Base-by-base conservation (phyloP, 208 protist genomes). In the Balamuthia mandrillaris region DNA sequence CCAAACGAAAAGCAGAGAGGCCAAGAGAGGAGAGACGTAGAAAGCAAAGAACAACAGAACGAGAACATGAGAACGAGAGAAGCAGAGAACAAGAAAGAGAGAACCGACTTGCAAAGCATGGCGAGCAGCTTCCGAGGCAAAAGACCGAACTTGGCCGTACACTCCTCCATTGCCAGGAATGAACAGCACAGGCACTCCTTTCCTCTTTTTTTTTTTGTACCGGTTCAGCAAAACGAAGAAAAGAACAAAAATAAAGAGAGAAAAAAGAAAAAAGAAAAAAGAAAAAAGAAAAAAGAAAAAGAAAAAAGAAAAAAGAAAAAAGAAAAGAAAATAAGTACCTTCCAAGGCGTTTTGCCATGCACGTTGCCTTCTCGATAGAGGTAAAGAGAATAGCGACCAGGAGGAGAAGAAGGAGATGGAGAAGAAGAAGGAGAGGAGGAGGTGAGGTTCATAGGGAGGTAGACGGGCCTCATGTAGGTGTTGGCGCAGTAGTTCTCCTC, bases 401-500 rank as follows among this genome's bases (percentile, higher is more conserved):
- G 16, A 14, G 60, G 14, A 14, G 60, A 14, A 24, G 16, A 24
- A 24, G 16, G 60, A 14, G 14, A 18, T 68, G 60, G 16, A 24
- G 14, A 14, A 14, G 14, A 14, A 14, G 29, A 16, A 68, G 29
- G 49, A 24, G 72, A 52, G 16, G 72, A 58, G 49, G 4, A 4
- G 49, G 45, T 31, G 1, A 81, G 51, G 3, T 45, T 3, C 5
- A 81, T 27, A 5, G 72, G 72, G 21, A 81, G 27, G 72, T 63
- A 81, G 31, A 45, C 18, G 10, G 51, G 49, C 3, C 0, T 2
- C 72, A 81, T 81, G 72, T 81, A 81, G 49, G 72, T 63, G 51
- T 65, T 81, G 49, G 49, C 16, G 51, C 72, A 81, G 72, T 81
- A 81, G 72, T 81, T 81, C n/a, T n/a, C n/a, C n/a, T n/a, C n/a